Evolutionary conservation across 495 filamentous ascomycete species (phyloP), one percentile per base, ranked within the genome.

Genomic region (Xylaria palmicola): DNA sequence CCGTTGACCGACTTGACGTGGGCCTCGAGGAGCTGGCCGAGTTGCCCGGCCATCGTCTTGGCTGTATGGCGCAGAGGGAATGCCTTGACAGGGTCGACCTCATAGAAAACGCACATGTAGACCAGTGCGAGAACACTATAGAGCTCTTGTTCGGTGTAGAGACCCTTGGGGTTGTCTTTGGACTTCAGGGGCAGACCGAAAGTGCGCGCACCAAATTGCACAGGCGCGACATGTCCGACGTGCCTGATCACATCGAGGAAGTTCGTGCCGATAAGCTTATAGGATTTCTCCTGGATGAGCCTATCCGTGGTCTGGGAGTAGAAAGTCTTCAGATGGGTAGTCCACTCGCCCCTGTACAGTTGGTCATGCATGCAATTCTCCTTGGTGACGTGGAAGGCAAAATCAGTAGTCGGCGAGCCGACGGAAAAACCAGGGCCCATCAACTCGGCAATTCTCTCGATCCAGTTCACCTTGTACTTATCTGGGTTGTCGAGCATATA

Each of bases 241-340:
- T 94, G 89, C 50, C 88, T 83, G 22, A 90, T 82, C 34, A 92
- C 81, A 53, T 96, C 91, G n/a, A 92, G 79, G 68, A 91, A 86
- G 59, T 85, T 62, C 78, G 84, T 48, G 75, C 87, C 65, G 77
- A 72, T 85, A 3, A 83, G 62, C 44, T 68, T 67, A 75, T 86
- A 89, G 29, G 79, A 82, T 59, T 89, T 86, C 50, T 85, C 79
- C 4, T 79, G 72, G 60, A 96, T 79, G 17, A 94, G 78, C 26
- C 83, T 76, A 22, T 84, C 72, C 0, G 88, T 92, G 19, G 80
- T 84, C 41, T 87, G 75, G 44, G 84, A 75, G 76, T 88, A 94
- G 61, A 88, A 85, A 3, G 63, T 61, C 69, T 87, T 85, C 68
- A 93, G 80, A 6, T 80, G 77, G 4, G 66, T 52, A 10, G 85